These are phyloP conservation scores for Backusella sp. DNA, from an alignment of 192 early-diverging fungal species.

Conservation along the genomic window DNA sequence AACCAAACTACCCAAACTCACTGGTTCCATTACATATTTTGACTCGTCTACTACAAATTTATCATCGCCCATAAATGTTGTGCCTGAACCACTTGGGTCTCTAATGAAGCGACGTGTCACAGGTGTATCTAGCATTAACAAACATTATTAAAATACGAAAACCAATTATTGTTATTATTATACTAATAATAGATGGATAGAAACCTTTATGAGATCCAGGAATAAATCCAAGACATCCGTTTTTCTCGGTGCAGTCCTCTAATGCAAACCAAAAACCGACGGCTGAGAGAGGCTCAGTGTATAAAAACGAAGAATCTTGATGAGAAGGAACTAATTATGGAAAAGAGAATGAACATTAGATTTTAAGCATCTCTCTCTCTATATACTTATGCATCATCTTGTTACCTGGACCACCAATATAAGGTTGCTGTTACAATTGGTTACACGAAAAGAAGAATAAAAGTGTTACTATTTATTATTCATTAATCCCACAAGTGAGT, in stretches of 20 bases:
- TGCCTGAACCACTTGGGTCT: conserved; percentile 51
- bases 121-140: conserved; percentile 41
- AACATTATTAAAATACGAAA: not conserved
- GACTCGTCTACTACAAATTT: conserved; percentile 41
- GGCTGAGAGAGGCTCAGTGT: conserved; percentile 82
- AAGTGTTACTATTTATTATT: not conserved
- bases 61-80: conserved; percentile 55
- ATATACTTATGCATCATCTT: not conserved
- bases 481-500: not conserved
- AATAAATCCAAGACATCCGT: conserved; percentile 86
- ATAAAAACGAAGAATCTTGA: conserved; percentile 91
- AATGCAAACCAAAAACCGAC: conserved; percentile 91
- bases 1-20: conserved; percentile 75
- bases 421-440: conserved; percentile 37
- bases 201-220: conserved; percentile 80
- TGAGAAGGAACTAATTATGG: conserved; percentile 74
- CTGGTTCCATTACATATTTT: conserved; percentile 56
- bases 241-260: conserved; percentile 83
- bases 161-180: no score
- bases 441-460: not conserved
- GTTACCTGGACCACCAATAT: conserved; percentile 49
- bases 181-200: not conserved
- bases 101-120: conserved; percentile 64
- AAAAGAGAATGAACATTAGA: conserved; percentile 16
- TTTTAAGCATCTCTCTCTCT: conserved; percentile 15